Conservation (phyloP, 2,329 filamentous ascomycete genomes). For the Cryphonectria japonica region DNA sequence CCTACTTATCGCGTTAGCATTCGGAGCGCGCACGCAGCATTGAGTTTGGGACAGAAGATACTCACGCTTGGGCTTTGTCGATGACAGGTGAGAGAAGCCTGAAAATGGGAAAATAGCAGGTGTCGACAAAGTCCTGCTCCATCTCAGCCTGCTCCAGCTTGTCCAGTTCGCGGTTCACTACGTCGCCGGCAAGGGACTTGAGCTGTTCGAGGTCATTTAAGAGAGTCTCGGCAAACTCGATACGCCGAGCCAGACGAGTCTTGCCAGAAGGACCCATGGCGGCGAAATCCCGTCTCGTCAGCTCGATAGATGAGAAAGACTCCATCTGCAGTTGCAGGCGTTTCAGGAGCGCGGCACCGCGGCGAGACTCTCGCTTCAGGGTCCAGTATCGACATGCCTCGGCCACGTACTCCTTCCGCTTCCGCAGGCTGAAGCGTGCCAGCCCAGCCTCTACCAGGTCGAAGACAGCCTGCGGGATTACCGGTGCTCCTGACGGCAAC, state of each 20-base stretch:
- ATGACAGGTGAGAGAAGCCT: constrained; percentile 77
- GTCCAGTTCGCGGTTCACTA: constrained; percentile 75
- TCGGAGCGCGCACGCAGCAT: constrained; percentile 10
- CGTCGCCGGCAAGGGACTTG: constrained; percentile 67
- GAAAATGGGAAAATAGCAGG: constrained; percentile 87
- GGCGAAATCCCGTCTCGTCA: constrained; percentile 93
- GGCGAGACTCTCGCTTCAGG: constrained; percentile 87
- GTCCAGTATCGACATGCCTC: constrained; percentile 99
- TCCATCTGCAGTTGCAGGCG: constrained; percentile 93
- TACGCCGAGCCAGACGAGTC: constrained; percentile 75
- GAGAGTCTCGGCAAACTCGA: constrained; percentile 82
- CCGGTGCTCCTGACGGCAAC: constrained; percentile 88
- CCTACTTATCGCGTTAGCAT: constrained; percentile 51
- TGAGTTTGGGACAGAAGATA: constrained; percentile 34
- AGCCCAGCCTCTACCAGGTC: constrained; percentile 84
- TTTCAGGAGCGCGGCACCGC: constrained; percentile 90
- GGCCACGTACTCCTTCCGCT: constrained; percentile 88
- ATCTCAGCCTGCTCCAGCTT: constrained; percentile 79
- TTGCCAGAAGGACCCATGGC: constrained; percentile 87
- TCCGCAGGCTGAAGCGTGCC: constrained; percentile 76
- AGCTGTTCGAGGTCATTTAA: constrained; percentile 78
- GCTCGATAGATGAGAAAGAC: constrained; percentile 95
- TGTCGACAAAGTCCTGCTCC: constrained; percentile 80
- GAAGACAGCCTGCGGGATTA: constrained; percentile 87
- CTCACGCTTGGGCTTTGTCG: constrained; percentile 81